phyloP scores from a whole-genome alignment of 257 asterid species.

The Nemophila menziesii region DNA sequence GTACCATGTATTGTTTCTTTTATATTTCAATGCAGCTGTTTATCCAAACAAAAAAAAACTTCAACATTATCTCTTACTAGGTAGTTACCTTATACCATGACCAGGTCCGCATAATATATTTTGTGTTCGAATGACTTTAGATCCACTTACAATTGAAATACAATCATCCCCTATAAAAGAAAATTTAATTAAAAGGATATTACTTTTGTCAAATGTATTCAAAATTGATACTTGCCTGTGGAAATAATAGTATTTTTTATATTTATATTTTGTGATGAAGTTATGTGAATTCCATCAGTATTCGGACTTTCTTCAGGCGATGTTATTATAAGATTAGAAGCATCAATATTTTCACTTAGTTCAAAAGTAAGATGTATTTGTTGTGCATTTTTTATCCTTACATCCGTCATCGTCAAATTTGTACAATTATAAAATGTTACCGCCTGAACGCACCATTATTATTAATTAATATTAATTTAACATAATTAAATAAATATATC shows the following conservation, averaged over 20 bases:
- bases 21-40: too few relatives aligned
- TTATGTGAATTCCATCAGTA: conserved; percentile 35
- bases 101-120: conserved; percentile 81
- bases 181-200: too few relatives aligned
- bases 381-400: conserved; percentile 52
- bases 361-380: conserved; percentile 37
- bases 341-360: conserved; percentile 12
- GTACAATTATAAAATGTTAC: conserved; percentile 49
- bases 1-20: too few relatives aligned
- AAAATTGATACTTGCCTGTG: conserved; percentile 23
- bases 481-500: conserved; percentile 1
- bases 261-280: conserved; percentile 17
- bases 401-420: conserved; percentile 33
- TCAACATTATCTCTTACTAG: too few relatives aligned
- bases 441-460: conserved; percentile 34
- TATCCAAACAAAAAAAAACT: too few relatives aligned
- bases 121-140: conserved; percentile 39
- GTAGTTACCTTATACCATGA: conserved; percentile 79
- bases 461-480: too few relatives aligned
- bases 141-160: conserved; percentile 70
- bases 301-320: conserved; percentile 27
- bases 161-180: conserved; percentile 88
- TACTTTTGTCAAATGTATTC: too few relatives aligned
- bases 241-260: conserved; percentile 14
- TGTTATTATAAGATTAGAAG: conserved; percentile 16